phyloP scores from a whole-genome alignment of 129 eudicot species.

The Deinandra increscens region DNA sequence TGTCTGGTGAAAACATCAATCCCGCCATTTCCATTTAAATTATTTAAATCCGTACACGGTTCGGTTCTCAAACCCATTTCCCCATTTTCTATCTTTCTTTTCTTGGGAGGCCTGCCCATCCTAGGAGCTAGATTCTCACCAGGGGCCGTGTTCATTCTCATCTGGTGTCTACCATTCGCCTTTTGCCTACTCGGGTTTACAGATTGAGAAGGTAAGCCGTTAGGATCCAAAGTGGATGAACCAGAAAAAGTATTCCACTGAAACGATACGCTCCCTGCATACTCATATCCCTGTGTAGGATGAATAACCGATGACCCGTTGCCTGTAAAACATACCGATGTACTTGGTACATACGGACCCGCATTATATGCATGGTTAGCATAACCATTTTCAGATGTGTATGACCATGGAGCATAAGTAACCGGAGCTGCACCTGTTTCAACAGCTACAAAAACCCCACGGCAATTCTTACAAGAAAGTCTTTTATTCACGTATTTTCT shows the following conservation, averaged over 20 bases:
- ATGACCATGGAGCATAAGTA: slow-evolving; percentile 62
- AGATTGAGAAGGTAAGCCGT: slow-evolving; percentile 42
- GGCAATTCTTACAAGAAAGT: slow-evolving; percentile 94
- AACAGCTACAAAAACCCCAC: slow-evolving; percentile 85
- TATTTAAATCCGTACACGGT: slow-evolving; percentile 30
- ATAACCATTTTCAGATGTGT: slow-evolving; percentile 62
- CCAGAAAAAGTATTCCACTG: slow-evolving; percentile 53
- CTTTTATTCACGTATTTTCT: slow-evolving; percentile 86
- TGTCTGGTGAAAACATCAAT: slow-evolving; percentile 35
- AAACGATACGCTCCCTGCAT: slow-evolving; percentile 53
- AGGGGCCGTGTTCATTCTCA: slow-evolving; percentile 29
- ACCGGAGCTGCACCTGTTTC: slow-evolving; percentile 86
- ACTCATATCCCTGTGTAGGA: slow-evolving; percentile 62
- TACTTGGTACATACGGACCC: slow-evolving; percentile 40
- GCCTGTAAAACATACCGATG: slow-evolving; percentile 54
- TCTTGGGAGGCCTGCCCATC: slow-evolving; percentile 79
- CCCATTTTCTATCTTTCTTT: slow-evolving; percentile 52
- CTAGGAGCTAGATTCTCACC: slow-evolving; percentile 35
- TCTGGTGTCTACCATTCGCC: slow-evolving; percentile 42
- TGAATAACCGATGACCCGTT: slow-evolving; percentile 60
- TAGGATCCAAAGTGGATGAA: slow-evolving; percentile 38
- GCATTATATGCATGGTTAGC: slow-evolving; percentile 51
- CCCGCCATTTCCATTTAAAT: slow-evolving; percentile 2
- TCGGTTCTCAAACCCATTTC: slow-evolving; percentile 38
- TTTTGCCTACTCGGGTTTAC: slow-evolving; percentile 36